Percentiles rank a stretch among this genome's conserved stretches.
Evolutionary conservation across 2,329 filamentous ascomycete species (phyloP).

Genomic region (Pestalotiopsis sp.): DNA sequence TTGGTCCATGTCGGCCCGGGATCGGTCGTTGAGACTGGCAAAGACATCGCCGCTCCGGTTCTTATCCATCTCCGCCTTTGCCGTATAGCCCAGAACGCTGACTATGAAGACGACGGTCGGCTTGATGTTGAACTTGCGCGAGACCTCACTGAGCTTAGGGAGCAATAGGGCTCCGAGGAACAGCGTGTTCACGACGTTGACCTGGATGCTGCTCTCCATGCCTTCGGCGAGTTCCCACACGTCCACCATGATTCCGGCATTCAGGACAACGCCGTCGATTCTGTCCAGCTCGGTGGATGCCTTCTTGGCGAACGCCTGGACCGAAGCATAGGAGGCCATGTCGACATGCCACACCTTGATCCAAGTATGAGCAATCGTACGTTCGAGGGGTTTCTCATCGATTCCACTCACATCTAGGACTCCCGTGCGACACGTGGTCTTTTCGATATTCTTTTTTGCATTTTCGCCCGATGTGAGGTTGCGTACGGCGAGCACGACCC

Average conservation of each 20-base stretch:
- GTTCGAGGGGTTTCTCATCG: neutral
- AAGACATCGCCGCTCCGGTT: slow-evolving; percentile 10
- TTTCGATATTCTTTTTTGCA: slow-evolving; percentile 14
- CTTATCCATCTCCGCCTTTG: slow-evolving; percentile 16
- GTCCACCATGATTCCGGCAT: slow-evolving; percentile 5
- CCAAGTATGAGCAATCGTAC: neutral
- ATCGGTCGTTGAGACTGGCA: slow-evolving; percentile 13
- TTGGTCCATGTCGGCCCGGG: slow-evolving; percentile 10
- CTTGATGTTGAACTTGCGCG: neutral
- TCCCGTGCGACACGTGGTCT: slow-evolving; percentile 9
- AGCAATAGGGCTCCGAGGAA: slow-evolving; percentile 8
- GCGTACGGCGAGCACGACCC: slow-evolving; percentile 13
- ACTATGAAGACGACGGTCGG: slow-evolving; percentile 14
- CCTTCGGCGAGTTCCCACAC: neutral
- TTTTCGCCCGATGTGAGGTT: slow-evolving; percentile 15
- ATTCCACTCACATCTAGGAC: slow-evolving; percentile 6
- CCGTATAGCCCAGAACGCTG: slow-evolving; percentile 16
- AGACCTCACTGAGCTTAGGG: neutral
- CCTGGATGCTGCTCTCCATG: neutral
- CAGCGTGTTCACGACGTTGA: slow-evolving; percentile 7
- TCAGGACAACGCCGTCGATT: slow-evolving; percentile 12
- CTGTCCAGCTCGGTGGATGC: slow-evolving; percentile 11
- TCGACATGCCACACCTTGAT: slow-evolving; percentile 13
- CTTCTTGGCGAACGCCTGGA: slow-evolving; percentile 11
- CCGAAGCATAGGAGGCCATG: slow-evolving; percentile 9